Conservation (phyloP, 1,284 basidiomycete species). For the Inonotus hispidus region DNA sequence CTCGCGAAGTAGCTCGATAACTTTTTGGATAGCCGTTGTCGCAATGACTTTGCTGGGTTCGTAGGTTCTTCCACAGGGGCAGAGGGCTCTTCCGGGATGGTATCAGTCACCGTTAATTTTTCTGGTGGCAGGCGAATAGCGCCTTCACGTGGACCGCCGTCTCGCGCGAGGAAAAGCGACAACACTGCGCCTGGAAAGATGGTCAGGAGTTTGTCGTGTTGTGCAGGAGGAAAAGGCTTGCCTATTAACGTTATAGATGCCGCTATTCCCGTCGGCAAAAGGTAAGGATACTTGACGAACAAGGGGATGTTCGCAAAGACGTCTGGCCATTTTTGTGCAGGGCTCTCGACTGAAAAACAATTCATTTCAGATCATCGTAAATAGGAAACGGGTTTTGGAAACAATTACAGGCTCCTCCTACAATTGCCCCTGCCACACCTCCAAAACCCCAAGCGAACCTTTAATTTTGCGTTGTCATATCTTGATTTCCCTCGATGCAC, state of each 20-base stretch:
- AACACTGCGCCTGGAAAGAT: slow-evolving; percentile 65
- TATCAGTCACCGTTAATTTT: slow-evolving; percentile 45
- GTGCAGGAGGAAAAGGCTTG: slow-evolving; percentile 27
- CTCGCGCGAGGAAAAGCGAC: slow-evolving; percentile 83
- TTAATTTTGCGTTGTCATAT: not conserved
- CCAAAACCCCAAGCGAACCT: slow-evolving; percentile 93
- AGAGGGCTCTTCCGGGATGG: slow-evolving; percentile 58
- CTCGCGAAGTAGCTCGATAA: slow-evolving; percentile 54
- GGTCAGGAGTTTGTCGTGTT: slow-evolving; percentile 6
- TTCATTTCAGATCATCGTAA: not conserved
- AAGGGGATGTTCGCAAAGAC: slow-evolving; percentile 62
- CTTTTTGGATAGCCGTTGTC: slow-evolving; percentile 43
- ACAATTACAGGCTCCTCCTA: slow-evolving; percentile 73
- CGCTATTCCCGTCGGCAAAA: slow-evolving; percentile 85
- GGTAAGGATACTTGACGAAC: slow-evolving; percentile 83
- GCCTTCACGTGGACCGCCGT: slow-evolving; percentile 85
- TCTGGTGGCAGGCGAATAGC: slow-evolving; percentile 75
- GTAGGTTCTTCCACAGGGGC: slow-evolving; percentile 34
- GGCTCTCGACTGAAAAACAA: slow-evolving; percentile 67
- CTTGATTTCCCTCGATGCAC: not conserved
- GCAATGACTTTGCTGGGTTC: slow-evolving; percentile 35
- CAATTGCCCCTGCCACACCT: slow-evolving; percentile 84
- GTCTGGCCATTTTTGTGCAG: slow-evolving; percentile 79
- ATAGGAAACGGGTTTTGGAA: not conserved
- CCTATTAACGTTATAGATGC: slow-evolving; percentile 69